phyloP scores from a whole-genome alignment of 1,284 basidiomycete genomes.

The Irpex sp. region DNA sequence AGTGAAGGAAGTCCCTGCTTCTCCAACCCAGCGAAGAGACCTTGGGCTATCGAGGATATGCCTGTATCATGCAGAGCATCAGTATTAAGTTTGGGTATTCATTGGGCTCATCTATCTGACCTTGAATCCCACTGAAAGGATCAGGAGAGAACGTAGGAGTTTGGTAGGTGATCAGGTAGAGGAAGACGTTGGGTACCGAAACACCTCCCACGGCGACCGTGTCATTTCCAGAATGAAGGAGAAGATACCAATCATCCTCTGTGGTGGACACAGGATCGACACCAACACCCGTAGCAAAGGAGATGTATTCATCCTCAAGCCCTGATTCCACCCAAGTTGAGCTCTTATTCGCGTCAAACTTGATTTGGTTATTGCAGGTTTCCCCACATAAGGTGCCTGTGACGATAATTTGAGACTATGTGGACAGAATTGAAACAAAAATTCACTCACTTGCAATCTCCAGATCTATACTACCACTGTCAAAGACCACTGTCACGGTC shows the following conservation, averaged over 20 bases:
- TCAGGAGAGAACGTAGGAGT: constrained; percentile 46
- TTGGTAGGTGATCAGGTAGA: constrained; percentile 50
- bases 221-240: constrained; percentile 38
- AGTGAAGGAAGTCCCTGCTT: constrained; percentile 46
- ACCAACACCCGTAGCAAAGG: constrained; percentile 52
- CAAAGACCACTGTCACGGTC: constrained; percentile 48
- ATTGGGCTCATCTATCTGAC: constrained; percentile 21
- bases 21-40: constrained; percentile 44
- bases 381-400: constrained; percentile 42
- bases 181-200: constrained; percentile 30
- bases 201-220: constrained; percentile 45
- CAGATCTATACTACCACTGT: constrained; percentile 46
- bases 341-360: constrained; percentile 45
- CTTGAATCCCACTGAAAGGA: constrained; percentile 54
- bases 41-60: constrained; percentile 43
- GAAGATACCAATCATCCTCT: constrained; percentile 30
- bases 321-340: constrained; percentile 44
- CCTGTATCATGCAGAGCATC: constrained; percentile 27
- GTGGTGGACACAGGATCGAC: constrained; percentile 50
- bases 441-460: constrained; percentile 43
- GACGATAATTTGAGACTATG: neutral
- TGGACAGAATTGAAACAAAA: neutral
- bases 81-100: neutral
- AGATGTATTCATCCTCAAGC: constrained; percentile 35
- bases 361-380: constrained; percentile 39